Conservation (phyloP, 768 basidiomycete genomes). For the Dentipellis sp. region DNA sequence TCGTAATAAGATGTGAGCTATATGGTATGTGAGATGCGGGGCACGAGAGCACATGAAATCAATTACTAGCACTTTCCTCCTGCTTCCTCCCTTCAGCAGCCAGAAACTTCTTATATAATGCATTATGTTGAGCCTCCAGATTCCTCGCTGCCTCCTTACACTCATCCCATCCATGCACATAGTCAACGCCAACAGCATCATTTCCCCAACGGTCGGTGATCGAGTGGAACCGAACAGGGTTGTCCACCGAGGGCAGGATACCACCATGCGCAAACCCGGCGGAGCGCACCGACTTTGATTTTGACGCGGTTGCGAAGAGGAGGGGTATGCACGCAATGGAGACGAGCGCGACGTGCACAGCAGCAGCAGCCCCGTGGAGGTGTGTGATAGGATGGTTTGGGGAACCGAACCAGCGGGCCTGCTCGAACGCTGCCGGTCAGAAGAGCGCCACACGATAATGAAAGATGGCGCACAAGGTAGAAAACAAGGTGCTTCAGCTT, state of each 20-base stretch:
- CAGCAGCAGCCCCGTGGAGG: conserved; percentile 58
- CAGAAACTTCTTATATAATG: conserved; percentile 33
- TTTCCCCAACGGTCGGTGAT: conserved; percentile 48
- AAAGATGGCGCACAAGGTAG: conserved; percentile 45
- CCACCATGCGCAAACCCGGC: neutral
- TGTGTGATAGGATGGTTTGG: conserved; percentile 51
- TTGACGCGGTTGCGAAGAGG: conserved; percentile 10
- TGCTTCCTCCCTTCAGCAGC: conserved; percentile 19
- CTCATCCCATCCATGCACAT: conserved; percentile 42
- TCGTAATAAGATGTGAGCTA: too few relatives aligned
- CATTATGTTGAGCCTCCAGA: conserved; percentile 49
- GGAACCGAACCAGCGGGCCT: conserved; percentile 68
- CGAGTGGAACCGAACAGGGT: conserved; percentile 39
- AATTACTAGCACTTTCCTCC: neutral
- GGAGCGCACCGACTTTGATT: neutral
- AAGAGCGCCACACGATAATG: neutral
- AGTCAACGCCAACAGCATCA: conserved; percentile 38
- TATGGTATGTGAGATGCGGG: neutral
- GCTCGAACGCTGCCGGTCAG: neutral
- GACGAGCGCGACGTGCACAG: conserved; percentile 58
- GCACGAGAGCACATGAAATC: neutral
- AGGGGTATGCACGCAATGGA: conserved; percentile 41
- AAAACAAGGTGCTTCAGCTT: conserved; percentile 44
- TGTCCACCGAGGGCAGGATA: conserved; percentile 11
- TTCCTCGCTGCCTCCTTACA: conserved; percentile 35